These are phyloP conservation scores for Oenanthe sinensis DNA, from an alignment of 129 eudicot species.

Conservation along the genomic window DNA sequence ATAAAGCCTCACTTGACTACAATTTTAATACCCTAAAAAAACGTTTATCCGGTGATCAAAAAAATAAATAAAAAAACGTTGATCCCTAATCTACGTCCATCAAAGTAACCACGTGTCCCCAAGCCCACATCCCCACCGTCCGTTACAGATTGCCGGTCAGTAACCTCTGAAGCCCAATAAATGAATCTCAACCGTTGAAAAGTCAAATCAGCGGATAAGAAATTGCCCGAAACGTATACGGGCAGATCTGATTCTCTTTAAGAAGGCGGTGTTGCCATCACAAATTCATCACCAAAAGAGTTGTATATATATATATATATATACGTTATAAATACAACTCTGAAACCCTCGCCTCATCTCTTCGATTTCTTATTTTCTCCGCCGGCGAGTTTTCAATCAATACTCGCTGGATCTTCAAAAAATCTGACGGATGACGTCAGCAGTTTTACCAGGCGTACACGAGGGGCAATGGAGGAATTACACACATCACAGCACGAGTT, in stretches of 20 bases:
- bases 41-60: no score
- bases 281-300: constrained; percentile 8
- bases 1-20: neutral
- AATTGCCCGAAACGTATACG: constrained; percentile 25
- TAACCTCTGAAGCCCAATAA: constrained; percentile 15
- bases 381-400: constrained; percentile 3
- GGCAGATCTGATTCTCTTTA: constrained; percentile 40
- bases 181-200: constrained; percentile 19
- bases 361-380: neutral
- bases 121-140: constrained; percentile 17
- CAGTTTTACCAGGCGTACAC: constrained; percentile 27
- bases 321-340: neutral
- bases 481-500: constrained; percentile 14
- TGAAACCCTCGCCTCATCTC: constrained; percentile 14
- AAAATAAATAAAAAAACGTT: neutral
- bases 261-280: constrained; percentile 10
- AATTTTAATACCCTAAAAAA: neutral
- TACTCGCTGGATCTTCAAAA: neutral
- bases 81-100: neutral
- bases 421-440: constrained; percentile 37
- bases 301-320: neutral
- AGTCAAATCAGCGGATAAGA: constrained; percentile 19
- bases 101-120: neutral
- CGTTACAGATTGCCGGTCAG: constrained; percentile 20
- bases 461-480: constrained; percentile 18